Evolutionary conservation across 371 early-diverging fungal genomes (phyloP), one percentile per base, ranked within the genome.

Genomic region (Mortierella polycephala): DNA sequence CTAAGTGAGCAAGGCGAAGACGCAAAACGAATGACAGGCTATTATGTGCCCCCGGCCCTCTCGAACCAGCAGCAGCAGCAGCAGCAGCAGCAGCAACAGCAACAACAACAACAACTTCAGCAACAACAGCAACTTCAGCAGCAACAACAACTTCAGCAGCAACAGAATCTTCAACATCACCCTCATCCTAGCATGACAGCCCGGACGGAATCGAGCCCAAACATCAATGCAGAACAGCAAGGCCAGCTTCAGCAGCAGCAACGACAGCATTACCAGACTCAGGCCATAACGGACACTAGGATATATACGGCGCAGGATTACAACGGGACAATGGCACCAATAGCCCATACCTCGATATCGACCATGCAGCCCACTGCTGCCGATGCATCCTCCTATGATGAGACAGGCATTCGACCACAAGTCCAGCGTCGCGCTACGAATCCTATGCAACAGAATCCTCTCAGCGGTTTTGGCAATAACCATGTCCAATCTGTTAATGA

Each of bases 151-250:
- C 30, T 2, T 2, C 30, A 66, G 21, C 58, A 58, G 7, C 55
- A 52, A 30, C 60, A 59, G 10, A 7, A 30, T 30, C 30, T 30
- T 23, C 66, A 49, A 20, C 67, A 54, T 30, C 57, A 51, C 14
- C 37, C 60, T 8, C 65, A 71, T 30, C 72, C 66, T 7, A 66
- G 72, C 57, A 57, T 65, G 62, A 50, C 60, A 3, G 37, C 57
- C 12, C 62, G 51, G 11, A 8, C 61, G 39, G 50, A 21, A 0
- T 57, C 62, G 41, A 61, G 42, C 20, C 12, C 65, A 8, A 52
- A 57, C 42, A n/a, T 49, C 45, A 49, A 65, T n/a, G 21, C 50
- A 16, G 10, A 50, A 18, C 23, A 56, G 7, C 62, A 60, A 30
- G 47, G 56, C n/a, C 57, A 57, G 56, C 62, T 59, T 13, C 64